Conservation (phyloP, 2,329 filamentous ascomycete genomes). For the Emergomyces pasteurianus region DNA sequence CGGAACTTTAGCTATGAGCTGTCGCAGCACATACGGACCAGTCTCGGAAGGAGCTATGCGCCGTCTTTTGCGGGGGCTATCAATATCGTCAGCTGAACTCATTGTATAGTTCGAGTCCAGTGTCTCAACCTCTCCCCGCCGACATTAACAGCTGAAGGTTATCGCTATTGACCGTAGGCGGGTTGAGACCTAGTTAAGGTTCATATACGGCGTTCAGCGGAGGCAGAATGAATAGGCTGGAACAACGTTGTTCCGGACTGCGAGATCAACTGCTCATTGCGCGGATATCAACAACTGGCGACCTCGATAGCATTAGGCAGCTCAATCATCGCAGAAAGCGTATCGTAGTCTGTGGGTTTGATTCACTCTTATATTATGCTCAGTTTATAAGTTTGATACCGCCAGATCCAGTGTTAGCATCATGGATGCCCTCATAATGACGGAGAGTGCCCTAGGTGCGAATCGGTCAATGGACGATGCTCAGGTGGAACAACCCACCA, state of each 20-base stretch:
- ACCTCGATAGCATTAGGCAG: neutral
- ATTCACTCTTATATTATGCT: conserved; percentile 3
- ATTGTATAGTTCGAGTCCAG: conserved; percentile 18
- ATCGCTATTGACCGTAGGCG: neutral
- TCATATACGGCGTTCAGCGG: neutral
- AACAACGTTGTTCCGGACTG: conserved; percentile 7
- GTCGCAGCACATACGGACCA: conserved; percentile 32
- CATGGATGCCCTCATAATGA: conserved; percentile 35
- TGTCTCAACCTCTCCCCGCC: neutral
- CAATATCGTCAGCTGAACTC: conserved; percentile 28
- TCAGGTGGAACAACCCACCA: conserved; percentile 16
- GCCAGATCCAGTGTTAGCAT: conserved; percentile 4
- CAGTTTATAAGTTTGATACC: conserved; percentile 3
- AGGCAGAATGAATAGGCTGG: neutral
- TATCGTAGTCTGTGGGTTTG: neutral
- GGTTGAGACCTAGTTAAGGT: neutral
- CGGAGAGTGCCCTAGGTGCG: conserved; percentile 27
- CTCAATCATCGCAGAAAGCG: neutral
- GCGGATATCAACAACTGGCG: neutral
- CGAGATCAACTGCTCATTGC: neutral
- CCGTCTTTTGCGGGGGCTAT: conserved; percentile 36
- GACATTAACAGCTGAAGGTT: neutral
- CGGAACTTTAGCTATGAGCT: conserved; percentile 32
- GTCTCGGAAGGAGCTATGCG: conserved; percentile 31
- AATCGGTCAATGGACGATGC: conserved; percentile 13